These are phyloP conservation scores for Fusarium pseudoanthophilum DNA, from an alignment of 2,329 filamentous ascomycete species.

Conservation along the genomic window DNA sequence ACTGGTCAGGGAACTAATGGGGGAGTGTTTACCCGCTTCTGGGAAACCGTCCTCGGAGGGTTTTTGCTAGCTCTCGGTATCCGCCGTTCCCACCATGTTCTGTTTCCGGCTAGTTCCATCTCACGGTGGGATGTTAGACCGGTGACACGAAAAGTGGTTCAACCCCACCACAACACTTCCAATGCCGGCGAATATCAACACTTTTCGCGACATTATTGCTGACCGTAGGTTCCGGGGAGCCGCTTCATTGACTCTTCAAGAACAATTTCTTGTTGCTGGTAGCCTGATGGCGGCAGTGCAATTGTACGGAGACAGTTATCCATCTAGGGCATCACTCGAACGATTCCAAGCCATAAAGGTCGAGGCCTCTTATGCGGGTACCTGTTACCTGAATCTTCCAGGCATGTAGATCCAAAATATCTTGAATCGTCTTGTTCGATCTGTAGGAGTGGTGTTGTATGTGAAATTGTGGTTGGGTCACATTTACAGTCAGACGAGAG, in stretches of 20 bases:
- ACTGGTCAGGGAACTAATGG: not conserved
- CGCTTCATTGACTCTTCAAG: accelerated
- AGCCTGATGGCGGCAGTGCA: accelerated
- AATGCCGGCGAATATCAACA: no score
- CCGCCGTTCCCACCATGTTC: not conserved
- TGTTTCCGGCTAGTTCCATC: not conserved
- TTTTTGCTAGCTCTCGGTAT: not conserved
- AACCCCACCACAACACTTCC: not conserved
- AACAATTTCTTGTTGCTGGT: not conserved
- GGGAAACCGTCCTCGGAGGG: not conserved
- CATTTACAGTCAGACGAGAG: no score
- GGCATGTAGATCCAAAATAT: no score
- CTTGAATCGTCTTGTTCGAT: no score
- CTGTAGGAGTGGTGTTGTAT: no score
- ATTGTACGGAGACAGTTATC: accelerated
- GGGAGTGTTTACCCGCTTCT: not conserved
- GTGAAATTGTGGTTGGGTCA: no score
- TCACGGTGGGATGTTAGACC: not conserved
- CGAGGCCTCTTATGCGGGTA: no score
- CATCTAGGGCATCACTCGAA: no score
- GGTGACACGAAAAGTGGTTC: not conserved
- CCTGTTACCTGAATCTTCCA: no score
- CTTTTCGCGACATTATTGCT: accelerated
- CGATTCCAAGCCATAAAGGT: no score
- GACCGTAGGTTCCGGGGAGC: not conserved